Evolutionary conservation across 441 rosid genomes (phyloP).

Genomic region (Bocquillonia castaneifolia): DNA sequence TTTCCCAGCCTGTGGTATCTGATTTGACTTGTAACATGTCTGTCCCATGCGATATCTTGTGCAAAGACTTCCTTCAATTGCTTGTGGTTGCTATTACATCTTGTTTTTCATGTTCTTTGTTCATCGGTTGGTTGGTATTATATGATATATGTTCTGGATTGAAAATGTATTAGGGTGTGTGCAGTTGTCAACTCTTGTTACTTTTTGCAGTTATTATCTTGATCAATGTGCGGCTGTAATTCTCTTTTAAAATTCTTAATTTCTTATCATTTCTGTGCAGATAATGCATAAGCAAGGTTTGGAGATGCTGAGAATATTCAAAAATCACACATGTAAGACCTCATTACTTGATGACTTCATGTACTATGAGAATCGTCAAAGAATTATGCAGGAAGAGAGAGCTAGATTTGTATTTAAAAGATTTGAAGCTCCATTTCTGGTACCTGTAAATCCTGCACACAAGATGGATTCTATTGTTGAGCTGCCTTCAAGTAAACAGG

Average conservation of each 20-base stretch:
- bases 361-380: slow-evolving; percentile 81
- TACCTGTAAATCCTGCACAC: slow-evolving; percentile 35
- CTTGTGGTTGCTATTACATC: not conserved
- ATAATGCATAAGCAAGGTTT: slow-evolving; percentile 65
- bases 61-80: not conserved
- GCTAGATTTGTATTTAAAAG: slow-evolving; percentile 42
- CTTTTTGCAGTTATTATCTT: not conserved
- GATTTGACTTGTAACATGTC: not conserved
- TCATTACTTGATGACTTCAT: slow-evolving; percentile 74
- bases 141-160: not conserved
- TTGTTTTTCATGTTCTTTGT: not conserved
- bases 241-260: slow-evolving; percentile 1
- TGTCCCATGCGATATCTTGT: not conserved
- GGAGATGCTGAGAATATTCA: slow-evolving; percentile 74
- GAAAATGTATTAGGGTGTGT: not conserved
- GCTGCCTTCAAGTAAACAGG: slow-evolving; percentile 27
- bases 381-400: slow-evolving; percentile 74
- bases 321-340: slow-evolving; percentile 48
- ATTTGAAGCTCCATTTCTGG: slow-evolving; percentile 35
- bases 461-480: slow-evolving; percentile 24
- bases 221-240: not conserved
- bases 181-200: not conserved
- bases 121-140: not conserved
- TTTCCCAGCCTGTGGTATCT: not conserved
- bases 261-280: slow-evolving; percentile 34